Evolutionary conservation across 208 protist species (phyloP), one percentile per base, ranked within the genome.

Genomic region (Wallacemonas collosoma): DNA sequence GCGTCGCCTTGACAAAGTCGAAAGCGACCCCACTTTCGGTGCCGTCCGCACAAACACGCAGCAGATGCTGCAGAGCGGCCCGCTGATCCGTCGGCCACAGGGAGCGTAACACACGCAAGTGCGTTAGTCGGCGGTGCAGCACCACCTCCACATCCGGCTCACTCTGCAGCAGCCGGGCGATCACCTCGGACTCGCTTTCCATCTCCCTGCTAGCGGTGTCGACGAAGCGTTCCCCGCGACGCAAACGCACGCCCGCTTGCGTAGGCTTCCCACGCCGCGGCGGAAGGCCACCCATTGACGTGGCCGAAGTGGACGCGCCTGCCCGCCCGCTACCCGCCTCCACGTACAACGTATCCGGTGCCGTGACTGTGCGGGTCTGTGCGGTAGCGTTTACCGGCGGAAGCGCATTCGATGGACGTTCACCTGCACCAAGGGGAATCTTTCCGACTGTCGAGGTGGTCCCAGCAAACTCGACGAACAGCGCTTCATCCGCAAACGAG

Each of bases 1-100:
- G 91, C 81, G 93, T 85, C 26, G 75, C 69, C 9, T 68, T 80
- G 40, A 95, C 73, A 71, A 95, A 84, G 68, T 95, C 91, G n/a
- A 79, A 80, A 41, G 88, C 67, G 1, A 81, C 79, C 1, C 91
- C 86, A 45, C 68, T 82, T 26, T 95, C 91, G 8, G 80, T 80
- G 3, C 80, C 82, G 11, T 83, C 79, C 4, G 77, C 75, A 61
- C 69, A 83, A 2, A 91, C 55, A 50, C 62, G 74, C 60, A 73
- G 70, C 55, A 93, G 66, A 17, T 93, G 83, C 58, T 72, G 72
- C 60, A 93, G 57, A 1, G 91, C 91, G 38, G 77, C 76, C 7
- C 68, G 67, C 66, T 74, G 77, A 54, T 93, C 88, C 38, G 80
- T 68, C 14, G 50, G 36, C 91, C 91, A 95, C 17, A 91, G 68